Conservation (phyloP, 169 alveolate genomes). For the Plasmodium inui region DNA sequence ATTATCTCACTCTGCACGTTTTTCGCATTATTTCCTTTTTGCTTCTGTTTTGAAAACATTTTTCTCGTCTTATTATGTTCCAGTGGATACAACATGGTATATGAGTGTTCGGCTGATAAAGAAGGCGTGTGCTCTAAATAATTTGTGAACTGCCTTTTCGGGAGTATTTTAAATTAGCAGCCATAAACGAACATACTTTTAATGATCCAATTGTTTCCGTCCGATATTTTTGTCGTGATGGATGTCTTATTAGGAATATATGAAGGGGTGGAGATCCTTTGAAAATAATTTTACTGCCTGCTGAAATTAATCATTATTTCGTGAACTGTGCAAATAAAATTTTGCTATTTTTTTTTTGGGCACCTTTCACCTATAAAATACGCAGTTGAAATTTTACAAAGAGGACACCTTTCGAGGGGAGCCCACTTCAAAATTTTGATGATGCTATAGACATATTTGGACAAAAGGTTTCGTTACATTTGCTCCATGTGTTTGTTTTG, state of each 20-base stretch:
- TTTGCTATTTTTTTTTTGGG: neutral
- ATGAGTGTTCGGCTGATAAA: neutral
- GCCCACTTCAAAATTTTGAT: neutral
- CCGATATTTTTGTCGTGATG: neutral
- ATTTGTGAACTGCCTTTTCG: neutral
- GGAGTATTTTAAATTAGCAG: neutral
- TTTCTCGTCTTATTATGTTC: neutral
- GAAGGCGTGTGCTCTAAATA: neutral
- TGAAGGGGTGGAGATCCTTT: neutral
- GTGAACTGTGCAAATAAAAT: neutral
- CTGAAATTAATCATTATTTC: neutral
- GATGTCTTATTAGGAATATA: neutral
- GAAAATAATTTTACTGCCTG: neutral
- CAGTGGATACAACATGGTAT: neutral
- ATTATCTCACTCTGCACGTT: neutral
- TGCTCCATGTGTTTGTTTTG: neutral
- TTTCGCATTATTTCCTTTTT: neutral
- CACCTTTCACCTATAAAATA: neutral
- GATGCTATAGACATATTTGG: neutral
- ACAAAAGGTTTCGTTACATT: neutral
- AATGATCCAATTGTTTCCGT: neutral
- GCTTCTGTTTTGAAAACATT: neutral
- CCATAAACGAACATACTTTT: neutral
- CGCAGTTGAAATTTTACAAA: slow-evolving; percentile 2
- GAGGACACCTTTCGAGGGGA: neutral